phyloP scores from a whole-genome alignment of 2,329 filamentous ascomycete species.

The Cucurbitaria berberidis region DNA sequence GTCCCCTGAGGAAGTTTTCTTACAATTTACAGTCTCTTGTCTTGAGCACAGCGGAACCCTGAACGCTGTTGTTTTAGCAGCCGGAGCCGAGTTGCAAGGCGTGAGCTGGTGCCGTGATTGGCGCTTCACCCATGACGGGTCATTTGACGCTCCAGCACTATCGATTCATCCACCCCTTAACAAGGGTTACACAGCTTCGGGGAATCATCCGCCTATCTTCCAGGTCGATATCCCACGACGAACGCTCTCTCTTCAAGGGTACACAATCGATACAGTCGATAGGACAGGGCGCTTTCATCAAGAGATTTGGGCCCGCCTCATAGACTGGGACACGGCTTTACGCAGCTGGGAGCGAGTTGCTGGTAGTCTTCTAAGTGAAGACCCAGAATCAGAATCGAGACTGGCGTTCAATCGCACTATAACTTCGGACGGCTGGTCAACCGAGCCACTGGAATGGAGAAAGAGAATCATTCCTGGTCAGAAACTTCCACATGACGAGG shows the following conservation, averaged over 20 bases:
- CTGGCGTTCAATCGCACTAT: conserved; percentile 5
- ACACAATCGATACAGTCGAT: not conserved
- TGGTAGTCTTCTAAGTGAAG: not conserved
- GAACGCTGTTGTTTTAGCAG: conserved; percentile 1
- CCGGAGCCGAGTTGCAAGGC: not conserved
- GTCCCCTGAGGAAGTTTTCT: conserved; percentile 2
- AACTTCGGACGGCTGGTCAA: conserved; percentile 3
- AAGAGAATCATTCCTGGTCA: not conserved
- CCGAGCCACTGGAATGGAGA: conserved; percentile 3
- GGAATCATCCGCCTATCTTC: not conserved
- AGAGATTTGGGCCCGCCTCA: not conserved
- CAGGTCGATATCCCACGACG: not conserved
- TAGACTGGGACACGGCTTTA: not conserved
- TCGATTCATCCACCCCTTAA: not conserved
- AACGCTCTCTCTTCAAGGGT: not conserved
- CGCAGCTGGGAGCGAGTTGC: not conserved
- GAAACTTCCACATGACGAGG: not conserved
- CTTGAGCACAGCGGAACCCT: conserved; percentile 1
- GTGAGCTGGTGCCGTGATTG: conserved; percentile 15
- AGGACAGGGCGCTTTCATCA: not conserved
- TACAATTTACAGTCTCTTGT: conserved; percentile 8
- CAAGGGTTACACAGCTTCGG: not conserved
- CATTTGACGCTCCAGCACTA: not conserved
- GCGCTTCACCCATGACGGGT: conserved; percentile 1
- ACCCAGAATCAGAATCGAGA: not conserved